phyloP scores from a whole-genome alignment of 257 asterid genomes.

The Agastache rugosa region DNA sequence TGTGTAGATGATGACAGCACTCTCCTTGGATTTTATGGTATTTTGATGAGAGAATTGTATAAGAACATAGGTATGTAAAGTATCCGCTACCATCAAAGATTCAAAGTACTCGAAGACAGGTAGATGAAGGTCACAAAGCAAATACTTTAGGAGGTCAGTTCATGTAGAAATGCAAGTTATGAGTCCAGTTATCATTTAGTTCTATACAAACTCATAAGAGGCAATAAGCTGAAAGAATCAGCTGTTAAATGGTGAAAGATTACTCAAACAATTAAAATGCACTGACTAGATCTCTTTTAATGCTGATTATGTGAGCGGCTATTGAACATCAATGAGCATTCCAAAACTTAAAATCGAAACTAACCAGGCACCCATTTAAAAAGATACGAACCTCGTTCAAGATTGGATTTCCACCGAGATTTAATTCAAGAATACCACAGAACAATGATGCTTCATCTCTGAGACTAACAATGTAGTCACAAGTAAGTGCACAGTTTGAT shows the following conservation, averaged over 20 bases:
- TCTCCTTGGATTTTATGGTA: background rate
- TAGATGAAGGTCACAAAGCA: background rate
- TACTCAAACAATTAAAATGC: background rate
- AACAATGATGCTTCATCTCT: conserved; percentile 57
- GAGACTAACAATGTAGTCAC: conserved; percentile 56
- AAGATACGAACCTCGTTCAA: conserved; percentile 69
- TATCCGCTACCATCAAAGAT: background rate
- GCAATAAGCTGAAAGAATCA: conserved; percentile 12
- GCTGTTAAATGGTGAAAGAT: background rate
- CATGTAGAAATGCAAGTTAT: conserved; percentile 5
- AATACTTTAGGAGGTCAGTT: background rate
- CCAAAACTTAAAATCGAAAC: background rate
- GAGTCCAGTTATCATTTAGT: background rate
- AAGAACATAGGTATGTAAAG: background rate
- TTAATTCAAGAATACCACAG: conserved; percentile 70
- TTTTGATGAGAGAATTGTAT: background rate
- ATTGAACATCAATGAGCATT: conserved; percentile 1
- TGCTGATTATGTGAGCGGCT: background rate
- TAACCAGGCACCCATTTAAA: conserved; percentile 19
- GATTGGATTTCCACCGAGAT: conserved; percentile 83
- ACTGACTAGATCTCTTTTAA: background rate
- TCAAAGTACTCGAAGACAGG: background rate
- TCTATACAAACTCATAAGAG: background rate
- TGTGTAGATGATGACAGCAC: conserved; percentile 15
- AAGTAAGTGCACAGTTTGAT: conserved; percentile 68